A percentile compares a stretch with the other conserved stretches of the same genome.
Evolutionary conservation across 2,329 filamentous ascomycete species (phyloP).

Genomic region (Sporothrix brasiliensis): DNA sequence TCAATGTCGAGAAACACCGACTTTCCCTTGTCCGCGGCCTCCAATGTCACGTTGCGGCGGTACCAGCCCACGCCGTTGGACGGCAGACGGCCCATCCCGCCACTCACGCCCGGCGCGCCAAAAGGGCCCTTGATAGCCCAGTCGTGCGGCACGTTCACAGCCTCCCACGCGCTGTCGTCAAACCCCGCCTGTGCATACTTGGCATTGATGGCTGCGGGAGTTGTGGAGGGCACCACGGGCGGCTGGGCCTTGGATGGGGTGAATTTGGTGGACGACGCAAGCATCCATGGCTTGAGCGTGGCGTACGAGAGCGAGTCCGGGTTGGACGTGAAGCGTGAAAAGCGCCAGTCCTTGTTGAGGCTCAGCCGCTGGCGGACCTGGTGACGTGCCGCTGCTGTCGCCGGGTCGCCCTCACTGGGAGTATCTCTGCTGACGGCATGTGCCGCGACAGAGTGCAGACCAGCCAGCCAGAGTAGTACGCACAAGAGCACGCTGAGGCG

Average conservation of each 20-base stretch:
- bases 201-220: slow-evolving; percentile 26
- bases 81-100: slow-evolving; percentile 50
- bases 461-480: background rate
- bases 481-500: background rate
- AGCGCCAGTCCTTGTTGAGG: slow-evolving; percentile 44
- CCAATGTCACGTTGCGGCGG: slow-evolving; percentile 46
- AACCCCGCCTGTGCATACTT: slow-evolving; percentile 32
- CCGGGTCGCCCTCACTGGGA: background rate
- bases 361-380: slow-evolving; percentile 42
- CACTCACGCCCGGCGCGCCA: slow-evolving; percentile 43
- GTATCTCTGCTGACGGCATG: background rate
- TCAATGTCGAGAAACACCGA: slow-evolving; percentile 53
- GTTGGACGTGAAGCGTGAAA: slow-evolving; percentile 43
- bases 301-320: slow-evolving; percentile 44
- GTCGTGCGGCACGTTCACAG: slow-evolving; percentile 51
- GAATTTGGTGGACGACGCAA: slow-evolving; percentile 35
- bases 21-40: slow-evolving; percentile 43
- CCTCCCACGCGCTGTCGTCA: slow-evolving; percentile 49
- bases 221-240: slow-evolving; percentile 20
- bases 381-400: background rate
- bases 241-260: slow-evolving; percentile 26
- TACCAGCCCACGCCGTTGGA: slow-evolving; percentile 58
- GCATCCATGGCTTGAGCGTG: slow-evolving; percentile 38
- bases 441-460: background rate
- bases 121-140: slow-evolving; percentile 55